Percentiles rank a stretch among this genome's conserved stretches.
Conservation (phyloP, 1,284 basidiomycete genomes). For the Phylloboletellus chloephorus region DNA sequence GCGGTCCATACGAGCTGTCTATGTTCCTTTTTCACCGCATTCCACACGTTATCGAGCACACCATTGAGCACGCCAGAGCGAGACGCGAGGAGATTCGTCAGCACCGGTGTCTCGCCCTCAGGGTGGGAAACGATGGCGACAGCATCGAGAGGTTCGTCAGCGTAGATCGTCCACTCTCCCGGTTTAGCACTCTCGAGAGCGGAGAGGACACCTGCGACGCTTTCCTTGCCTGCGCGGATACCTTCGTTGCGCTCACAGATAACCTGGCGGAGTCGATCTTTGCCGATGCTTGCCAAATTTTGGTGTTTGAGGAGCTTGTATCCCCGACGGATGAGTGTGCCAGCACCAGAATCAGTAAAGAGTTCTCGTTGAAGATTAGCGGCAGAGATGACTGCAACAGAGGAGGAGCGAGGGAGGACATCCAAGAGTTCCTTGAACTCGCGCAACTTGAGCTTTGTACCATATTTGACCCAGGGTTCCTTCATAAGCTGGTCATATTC, state of each 20-base stretch:
- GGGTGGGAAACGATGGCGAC: conserved; percentile 94
- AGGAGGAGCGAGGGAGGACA: conserved; percentile 95
- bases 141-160: conserved; percentile 95
- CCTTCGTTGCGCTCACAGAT: conserved; percentile 94
- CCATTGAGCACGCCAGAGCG: conserved; percentile 89
- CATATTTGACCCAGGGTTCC: conserved; percentile 99
- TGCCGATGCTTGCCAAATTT: conserved; percentile 79
- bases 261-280: conserved; percentile 89
- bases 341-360: conserved; percentile 97
- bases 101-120: conserved; percentile 82
- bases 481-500: conserved; percentile 98
- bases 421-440: conserved; percentile 99
- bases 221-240: conserved; percentile 78
- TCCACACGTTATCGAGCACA: conserved; percentile 97
- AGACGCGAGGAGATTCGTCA: conserved; percentile 89
- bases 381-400: conserved; percentile 96
- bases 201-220: conserved; percentile 86
- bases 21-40: conserved; percentile 92
- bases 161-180: conserved; percentile 81
- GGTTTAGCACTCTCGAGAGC: conserved; percentile 70
- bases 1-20: conserved; percentile 95
- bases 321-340: conserved; percentile 94
- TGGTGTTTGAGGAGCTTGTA: conserved; percentile 95
- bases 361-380: conserved; percentile 95
- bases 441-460: conserved; percentile 98